phyloP scores from a whole-genome alignment of 2,329 filamentous ascomycete species.

The Mycocentrospora acerina region DNA sequence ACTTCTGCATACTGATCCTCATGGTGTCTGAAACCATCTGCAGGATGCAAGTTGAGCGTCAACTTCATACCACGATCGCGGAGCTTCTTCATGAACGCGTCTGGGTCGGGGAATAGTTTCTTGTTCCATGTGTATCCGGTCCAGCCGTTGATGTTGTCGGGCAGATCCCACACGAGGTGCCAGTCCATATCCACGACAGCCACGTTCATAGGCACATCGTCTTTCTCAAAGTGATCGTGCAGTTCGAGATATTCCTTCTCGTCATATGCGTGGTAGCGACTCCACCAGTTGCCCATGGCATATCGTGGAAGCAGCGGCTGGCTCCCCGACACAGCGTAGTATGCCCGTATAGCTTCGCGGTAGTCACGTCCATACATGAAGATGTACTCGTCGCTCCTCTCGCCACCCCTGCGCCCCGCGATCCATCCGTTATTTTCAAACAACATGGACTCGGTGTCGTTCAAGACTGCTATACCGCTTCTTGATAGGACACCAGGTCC shows the following conservation, averaged over 20 bases:
- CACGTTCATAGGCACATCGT: constrained; percentile 59
- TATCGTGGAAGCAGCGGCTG: constrained; percentile 60
- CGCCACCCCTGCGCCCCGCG: constrained; percentile 48
- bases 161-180: constrained; percentile 55
- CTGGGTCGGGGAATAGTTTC: constrained; percentile 59
- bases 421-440: constrained; percentile 58
- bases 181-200: constrained; percentile 68
- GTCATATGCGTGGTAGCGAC: constrained; percentile 61
- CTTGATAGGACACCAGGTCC: constrained; percentile 55
- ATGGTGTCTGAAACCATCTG: constrained; percentile 58
- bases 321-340: constrained; percentile 58
- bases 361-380: constrained; percentile 63
- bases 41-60: constrained; percentile 64
- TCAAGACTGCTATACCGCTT: constrained; percentile 54
- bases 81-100: constrained; percentile 53
- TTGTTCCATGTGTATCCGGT: constrained; percentile 66
- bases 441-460: constrained; percentile 59
- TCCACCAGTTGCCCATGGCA: constrained; percentile 67
- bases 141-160: constrained; percentile 51
- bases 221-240: constrained; percentile 56
- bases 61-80: constrained; percentile 56
- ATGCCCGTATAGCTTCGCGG: constrained; percentile 54
- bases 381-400: constrained; percentile 60
- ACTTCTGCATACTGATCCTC: constrained; percentile 60
- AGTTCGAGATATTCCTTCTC: constrained; percentile 58